Base-by-base conservation (phyloP, 208 protist genomes). In the Trypanosoma cruzi region DNA sequence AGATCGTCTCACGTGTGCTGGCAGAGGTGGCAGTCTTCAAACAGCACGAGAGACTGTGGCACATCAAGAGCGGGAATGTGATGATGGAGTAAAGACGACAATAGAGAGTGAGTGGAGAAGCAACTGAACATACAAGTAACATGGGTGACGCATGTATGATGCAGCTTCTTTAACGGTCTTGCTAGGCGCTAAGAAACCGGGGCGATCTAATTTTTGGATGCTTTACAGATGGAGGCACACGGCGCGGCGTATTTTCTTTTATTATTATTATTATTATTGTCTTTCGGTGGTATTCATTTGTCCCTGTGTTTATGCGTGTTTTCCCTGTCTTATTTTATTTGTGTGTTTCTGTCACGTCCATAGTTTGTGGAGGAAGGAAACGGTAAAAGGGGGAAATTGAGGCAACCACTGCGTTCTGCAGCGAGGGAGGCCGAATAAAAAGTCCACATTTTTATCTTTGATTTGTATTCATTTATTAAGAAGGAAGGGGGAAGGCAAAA, bases 1-100 rank as follows among this genome's bases (percentile, higher is more conserved):
- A 64, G 63, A 37, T 70, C 34, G 57, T 83, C 6, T 65, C 76
- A 32, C 82, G 84, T 49, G 86, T 96, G 20, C 40, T 93, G 29
- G 52, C 77, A 5, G 92, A 96, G 58, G 84, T 96, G 20, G 81
- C 84, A 4, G 85, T 88, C 46, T 96, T 79, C 62, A 77, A 85
- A 53, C 42, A 62, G 1, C 83, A 84, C 13, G 86, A 88, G 28
- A 80, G 87, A 11, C 65, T 94, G 16, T 96, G 87, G 85, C 82
- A 89, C 57, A 36, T 96, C 7, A 94, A 95, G 71, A 85, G 67
- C 28, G 90, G 90, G 5, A 86, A 87, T 42, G 75, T 67, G 11
- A 52, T 78, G 5, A 53, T 31, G 11, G 58, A 78, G 28, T 76
- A 61, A 49, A 44, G 40, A 14, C 11, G 36, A 40, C 7, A 40